Base-by-base conservation (phyloP, 2,329 filamentous ascomycete genomes). In the Cladosporium sp. region DNA sequence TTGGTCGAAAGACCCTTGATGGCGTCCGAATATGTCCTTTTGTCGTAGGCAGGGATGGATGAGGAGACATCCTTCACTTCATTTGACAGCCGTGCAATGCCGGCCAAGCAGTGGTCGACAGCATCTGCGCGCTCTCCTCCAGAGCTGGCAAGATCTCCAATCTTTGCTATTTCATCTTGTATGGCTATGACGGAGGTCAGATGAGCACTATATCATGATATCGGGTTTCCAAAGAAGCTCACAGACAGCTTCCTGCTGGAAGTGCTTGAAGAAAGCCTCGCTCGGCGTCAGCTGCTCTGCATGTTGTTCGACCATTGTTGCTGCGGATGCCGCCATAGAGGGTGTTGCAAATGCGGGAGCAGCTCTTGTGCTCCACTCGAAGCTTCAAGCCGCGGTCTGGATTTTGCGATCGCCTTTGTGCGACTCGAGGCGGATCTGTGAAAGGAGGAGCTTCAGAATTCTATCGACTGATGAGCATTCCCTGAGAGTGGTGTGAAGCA, bases 1-100 rank as follows among this genome's bases (percentile, higher is more conserved):
- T 91, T 92, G 65, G 94, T 91, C 21, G 90, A 89, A 15, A 97
- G 82, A 18, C 85, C 85, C 82, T 95, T 96, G 78, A 97, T 88
- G 26, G 91, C 87, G 87, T 93, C 88, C 52, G 89, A 87, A 75
- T 97, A 98, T 28, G 90, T 90, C 71, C 92, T 88, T 77, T 95
- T 92, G 74, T 98, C 95, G 76, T 97, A 96, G 8, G 92, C 88
- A 2, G 95, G 93, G 18, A 97, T 87, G 71, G 90, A 92, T 65
- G 89, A 88, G 1, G 90, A 87, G 0, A 92, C 91, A 79, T 97
- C 93, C 71, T 92, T 90, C 47, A 97, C 91, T 72, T 95, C 90
- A 69, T 90, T 90, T 1, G 92, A 93, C 18, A 98, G 84, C 66
- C 88, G 87, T 34, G 91, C 89, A 73, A 98, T 95, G 68, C 88